phyloP scores from a whole-genome alignment of 768 basidiomycete species.

The Russula vinacea region DNA sequence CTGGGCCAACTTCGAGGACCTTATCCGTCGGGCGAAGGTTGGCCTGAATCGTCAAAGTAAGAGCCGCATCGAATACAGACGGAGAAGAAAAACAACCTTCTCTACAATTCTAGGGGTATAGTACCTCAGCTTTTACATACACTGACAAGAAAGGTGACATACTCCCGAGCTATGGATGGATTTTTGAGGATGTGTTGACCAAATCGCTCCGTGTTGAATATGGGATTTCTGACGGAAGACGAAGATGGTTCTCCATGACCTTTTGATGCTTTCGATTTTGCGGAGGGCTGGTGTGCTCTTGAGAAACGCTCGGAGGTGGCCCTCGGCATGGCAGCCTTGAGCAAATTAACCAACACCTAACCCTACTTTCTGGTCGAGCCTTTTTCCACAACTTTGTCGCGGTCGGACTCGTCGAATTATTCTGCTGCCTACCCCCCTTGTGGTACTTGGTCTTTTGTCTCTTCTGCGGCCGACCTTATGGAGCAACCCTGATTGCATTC shows the following conservation, averaged over 20 bases:
- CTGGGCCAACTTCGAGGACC: constrained; percentile 95
- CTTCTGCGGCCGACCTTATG: too few species aligned
- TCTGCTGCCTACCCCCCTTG: too few species aligned
- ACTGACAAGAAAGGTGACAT: constrained; percentile 30
- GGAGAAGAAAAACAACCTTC: constrained; percentile 40
- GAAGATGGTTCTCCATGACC: constrained; percentile 41
- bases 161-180: constrained; percentile 88
- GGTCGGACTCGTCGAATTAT: too few species aligned
- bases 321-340: constrained; percentile 16
- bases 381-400: too few species aligned
- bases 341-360: constrained; percentile 15
- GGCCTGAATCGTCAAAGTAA: constrained; percentile 48
- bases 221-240: constrained; percentile 66
- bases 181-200: constrained; percentile 99
- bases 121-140: constrained; percentile 24
- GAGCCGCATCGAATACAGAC: background rate
- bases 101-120: constrained; percentile 52
- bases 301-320: constrained; percentile 31
- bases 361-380: constrained; percentile 17
- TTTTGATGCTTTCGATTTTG: constrained; percentile 51
- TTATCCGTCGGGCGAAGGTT: constrained; percentile 91
- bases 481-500: too few species aligned
- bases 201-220: constrained; percentile 92
- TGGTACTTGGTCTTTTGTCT: too few species aligned
- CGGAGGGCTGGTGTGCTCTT: constrained; percentile 60